Evolutionary conservation across 371 early-diverging fungal species (phyloP).

Genomic region (Mucor indicus): DNA sequence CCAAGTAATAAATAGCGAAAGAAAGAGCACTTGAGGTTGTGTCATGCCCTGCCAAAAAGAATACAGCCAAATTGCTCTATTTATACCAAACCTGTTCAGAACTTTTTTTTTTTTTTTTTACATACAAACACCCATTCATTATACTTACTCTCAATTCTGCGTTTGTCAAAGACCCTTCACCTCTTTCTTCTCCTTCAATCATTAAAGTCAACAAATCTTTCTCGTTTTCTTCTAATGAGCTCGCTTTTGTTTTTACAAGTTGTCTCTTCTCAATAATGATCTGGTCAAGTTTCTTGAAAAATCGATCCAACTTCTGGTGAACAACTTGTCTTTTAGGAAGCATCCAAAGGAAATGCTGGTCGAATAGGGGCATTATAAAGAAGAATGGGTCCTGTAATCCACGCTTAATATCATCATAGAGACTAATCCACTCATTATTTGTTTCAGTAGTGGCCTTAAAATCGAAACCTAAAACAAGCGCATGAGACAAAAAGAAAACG

Average conservation of each 20-base stretch:
- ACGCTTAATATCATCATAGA: conserved; percentile 24
- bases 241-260: conserved; percentile 2
- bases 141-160: conserved; percentile 8
- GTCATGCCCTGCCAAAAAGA: conserved; percentile 28
- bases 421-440: conserved; percentile 16
- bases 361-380: conserved; percentile 47
- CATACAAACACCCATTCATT: neutral
- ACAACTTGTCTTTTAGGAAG: conserved; percentile 8
- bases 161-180: conserved; percentile 6
- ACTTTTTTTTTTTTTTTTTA: too few species aligned
- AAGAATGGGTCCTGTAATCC: conserved; percentile 29
- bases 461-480: conserved; percentile 24
- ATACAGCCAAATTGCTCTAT: conserved; percentile 17
- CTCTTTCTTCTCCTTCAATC: conserved; percentile 12
- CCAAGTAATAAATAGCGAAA: conserved; percentile 17
- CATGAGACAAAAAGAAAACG: conserved; percentile 1
- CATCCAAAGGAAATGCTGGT: conserved; percentile 17
- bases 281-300: conserved; percentile 6
- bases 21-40: conserved; percentile 17
- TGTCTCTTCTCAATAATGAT: conserved; percentile 9
- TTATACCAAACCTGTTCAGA: too few species aligned
- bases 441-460: conserved; percentile 23
- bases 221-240: conserved; percentile 3
- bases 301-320: conserved; percentile 6
- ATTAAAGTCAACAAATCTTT: conserved; percentile 17